Evolutionary conservation across 495 filamentous ascomycete species (phyloP), one percentile per base, ranked within the genome.

Genomic region (Penicillium coffeae): DNA sequence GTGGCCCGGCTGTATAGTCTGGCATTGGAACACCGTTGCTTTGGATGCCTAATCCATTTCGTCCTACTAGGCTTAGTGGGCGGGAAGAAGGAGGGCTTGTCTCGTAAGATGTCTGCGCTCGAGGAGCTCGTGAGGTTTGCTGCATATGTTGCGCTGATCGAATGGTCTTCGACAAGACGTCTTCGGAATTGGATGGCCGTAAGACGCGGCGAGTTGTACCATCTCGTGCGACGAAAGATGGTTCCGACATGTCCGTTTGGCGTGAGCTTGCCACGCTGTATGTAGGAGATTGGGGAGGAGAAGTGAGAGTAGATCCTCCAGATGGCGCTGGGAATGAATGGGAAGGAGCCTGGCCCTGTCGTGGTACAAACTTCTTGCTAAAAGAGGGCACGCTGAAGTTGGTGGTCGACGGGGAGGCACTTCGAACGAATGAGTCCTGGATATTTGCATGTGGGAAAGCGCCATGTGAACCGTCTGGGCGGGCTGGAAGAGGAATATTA

Each of bases 351-450:
- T 63, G 61, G 1, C 58, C 62, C 1, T 49, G 46, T 36, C 59
- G 54, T 4, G 65, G 42, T 0, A 64, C 58, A 34, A 72, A 74
- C 42, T 70, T 67, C 52, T 64, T 71, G 63, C 72, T 77, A 42
- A 77, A 77, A 4, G 62, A 69, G 13, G 75, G 75, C 20, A 78
- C 74, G 45, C 75, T 78, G 44, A 77, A 78, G 49, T 78, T 77
- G 1, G 73, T 74, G 7, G 74, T 67, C 16, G 73, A 64, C 1
- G 68, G 65, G 0, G 72, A 76, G 8, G 65, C 51, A 47, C 69
- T 57, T 34, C 66, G 64, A n/a, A 58, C 35, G 1, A 62, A 36
- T 7, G 54, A 37, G 16, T 73, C 66, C 12, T 63, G 60, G 8
- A 58, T 42, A 19, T 52, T 60, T 10, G 72, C 60, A 37, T 63